Evolutionary conservation across 192 early-diverging fungal species (phyloP), one percentile per base, ranked within the genome.

Genomic region (Backusella morwellensis): DNA sequence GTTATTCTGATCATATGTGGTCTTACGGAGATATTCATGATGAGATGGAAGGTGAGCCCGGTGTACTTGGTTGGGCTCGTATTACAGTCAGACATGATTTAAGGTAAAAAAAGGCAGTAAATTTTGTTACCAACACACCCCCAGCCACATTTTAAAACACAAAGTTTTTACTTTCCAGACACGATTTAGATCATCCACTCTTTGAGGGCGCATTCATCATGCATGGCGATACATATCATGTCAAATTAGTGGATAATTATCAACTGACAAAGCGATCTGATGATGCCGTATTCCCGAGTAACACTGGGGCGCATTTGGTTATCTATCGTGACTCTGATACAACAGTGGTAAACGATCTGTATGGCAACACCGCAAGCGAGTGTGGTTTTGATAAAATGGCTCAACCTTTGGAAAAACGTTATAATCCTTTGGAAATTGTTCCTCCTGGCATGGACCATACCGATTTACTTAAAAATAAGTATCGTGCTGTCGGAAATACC

Each of bases 141-240:
- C 29, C 14, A 71, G 11, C n/a, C 14, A 36, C 70, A 32, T 23
- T 21, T 15, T 50, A 26, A 50, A 44, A 50, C n/a, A 38, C 17
- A 26, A 14, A 41, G 3, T 8, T 70, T 17, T 71, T 44, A 26
- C 17, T 26, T 34, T 72, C 35, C 4, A 59, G 54, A 26, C 54
- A 59, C 54, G 17, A 59, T 26, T 59, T 59, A 12, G 54, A 59
- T 26, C 54, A 59, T 21, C 80, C 88, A 0, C 81, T 91, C 3
- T 66, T 94, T 6, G 86, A 92, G 73, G 93, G 91, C 6, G 79
- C 85, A 52, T 94, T 92, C 68, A 78, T 70, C 42, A 76, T 86
- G 0, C 59, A 84, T 42, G 87, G 81, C 1, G 88, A 89, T 68
- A 86, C 89, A 7, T 88, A 87, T 73, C 89, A 91, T 71, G 79